These are phyloP conservation scores for Fusarium anthophilum DNA, from an alignment of 2,329 filamentous ascomycete species.

Conservation along the genomic window DNA sequence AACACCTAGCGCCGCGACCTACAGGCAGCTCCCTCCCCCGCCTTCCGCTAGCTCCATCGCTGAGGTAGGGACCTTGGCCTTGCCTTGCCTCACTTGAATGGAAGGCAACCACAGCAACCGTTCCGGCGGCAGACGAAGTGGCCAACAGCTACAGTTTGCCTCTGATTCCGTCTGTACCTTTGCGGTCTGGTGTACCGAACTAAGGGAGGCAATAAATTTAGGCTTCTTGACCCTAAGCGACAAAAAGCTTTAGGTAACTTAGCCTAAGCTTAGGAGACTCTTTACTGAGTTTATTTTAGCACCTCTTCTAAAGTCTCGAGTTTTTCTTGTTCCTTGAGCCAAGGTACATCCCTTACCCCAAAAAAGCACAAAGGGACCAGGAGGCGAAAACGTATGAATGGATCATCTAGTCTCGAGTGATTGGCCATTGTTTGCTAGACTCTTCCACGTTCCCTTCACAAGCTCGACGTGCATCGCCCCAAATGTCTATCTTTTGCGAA, in stretches of 20 bases:
- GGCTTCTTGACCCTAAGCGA: background rate
- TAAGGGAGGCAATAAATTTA: background rate
- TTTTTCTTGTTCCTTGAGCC: background rate
- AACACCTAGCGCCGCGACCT: constrained; percentile 25
- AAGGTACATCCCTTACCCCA: constrained; percentile 28
- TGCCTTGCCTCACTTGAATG: background rate
- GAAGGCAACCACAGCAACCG: constrained; percentile 30
- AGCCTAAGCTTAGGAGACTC: background rate
- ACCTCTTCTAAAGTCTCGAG: background rate
- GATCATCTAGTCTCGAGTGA: constrained; percentile 16
- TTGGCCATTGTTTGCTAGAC: constrained; percentile 39
- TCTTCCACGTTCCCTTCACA: constrained; percentile 32
- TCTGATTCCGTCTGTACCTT: background rate
- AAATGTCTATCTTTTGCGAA: constrained; percentile 23
- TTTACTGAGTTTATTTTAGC: background rate
- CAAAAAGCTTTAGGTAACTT: background rate
- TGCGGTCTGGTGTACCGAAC: background rate
- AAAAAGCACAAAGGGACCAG: constrained; percentile 27
- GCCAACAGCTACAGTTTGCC: constrained; percentile 21
- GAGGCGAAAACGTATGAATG: constrained; percentile 26
- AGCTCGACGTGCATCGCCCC: constrained; percentile 27
- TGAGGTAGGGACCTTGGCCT: background rate
- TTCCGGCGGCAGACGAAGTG: constrained; percentile 22
- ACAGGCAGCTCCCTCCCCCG: constrained; percentile 14
- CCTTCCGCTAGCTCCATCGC: constrained; percentile 6